Evolutionary conservation across 495 filamentous ascomycete genomes (phyloP).

Genomic region (Trichocladium antarcticum): DNA sequence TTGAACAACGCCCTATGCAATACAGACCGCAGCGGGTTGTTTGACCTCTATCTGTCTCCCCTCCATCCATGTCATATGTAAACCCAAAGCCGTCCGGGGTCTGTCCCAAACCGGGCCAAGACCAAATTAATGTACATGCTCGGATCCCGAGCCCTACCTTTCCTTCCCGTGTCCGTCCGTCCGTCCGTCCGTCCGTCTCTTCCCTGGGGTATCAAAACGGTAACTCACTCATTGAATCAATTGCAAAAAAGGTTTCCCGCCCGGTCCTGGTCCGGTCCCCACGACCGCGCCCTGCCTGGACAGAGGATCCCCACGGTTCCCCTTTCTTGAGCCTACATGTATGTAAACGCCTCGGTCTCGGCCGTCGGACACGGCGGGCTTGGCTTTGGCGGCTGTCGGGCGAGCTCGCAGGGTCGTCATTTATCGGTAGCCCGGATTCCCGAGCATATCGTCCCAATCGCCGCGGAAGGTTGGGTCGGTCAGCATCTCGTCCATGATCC

Average conservation of each 20-base stretch:
- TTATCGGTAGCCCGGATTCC: slow-evolving; percentile 9
- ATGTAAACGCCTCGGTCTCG: too few relatives aligned
- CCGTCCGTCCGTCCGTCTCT: neutral
- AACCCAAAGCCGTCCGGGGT: too few relatives aligned
- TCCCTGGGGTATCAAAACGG: slow-evolving; percentile 2
- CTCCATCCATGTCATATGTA: too few relatives aligned
- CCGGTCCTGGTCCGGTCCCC: too few relatives aligned
- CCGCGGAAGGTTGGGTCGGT: slow-evolving; percentile 21
- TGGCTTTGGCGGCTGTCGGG: too few relatives aligned
- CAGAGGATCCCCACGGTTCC: too few relatives aligned
- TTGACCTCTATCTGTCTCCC: too few relatives aligned
- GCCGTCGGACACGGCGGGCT: too few relatives aligned
- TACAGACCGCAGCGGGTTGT: too few relatives aligned
- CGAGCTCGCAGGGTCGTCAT: neutral
- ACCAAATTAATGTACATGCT: neutral
- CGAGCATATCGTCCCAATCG: slow-evolving; percentile 24
- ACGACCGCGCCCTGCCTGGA: too few relatives aligned
- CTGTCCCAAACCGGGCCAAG: neutral
- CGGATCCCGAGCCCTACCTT: neutral
- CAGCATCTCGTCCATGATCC: slow-evolving; percentile 33
- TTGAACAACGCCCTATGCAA: too few relatives aligned
- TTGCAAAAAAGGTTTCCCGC: neutral
- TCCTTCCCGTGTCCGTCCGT: neutral
- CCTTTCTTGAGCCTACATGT: too few relatives aligned
- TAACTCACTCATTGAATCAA: neutral